phyloP scores from a whole-genome alignment of 768 basidiomycete genomes.

The Trametes sanguinea region DNA sequence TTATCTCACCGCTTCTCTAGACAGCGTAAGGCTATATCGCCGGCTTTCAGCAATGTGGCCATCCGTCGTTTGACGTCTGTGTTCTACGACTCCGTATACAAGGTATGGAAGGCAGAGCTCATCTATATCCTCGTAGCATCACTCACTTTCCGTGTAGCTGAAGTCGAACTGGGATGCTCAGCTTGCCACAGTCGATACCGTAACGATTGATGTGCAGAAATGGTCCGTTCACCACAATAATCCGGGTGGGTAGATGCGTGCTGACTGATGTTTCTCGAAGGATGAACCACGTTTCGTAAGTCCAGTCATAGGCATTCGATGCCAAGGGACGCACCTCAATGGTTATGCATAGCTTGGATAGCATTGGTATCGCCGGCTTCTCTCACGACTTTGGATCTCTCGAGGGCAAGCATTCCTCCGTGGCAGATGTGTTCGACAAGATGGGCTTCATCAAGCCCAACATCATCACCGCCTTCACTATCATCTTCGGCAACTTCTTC shows the following conservation, averaged over 20 bases:
- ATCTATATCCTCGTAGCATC: background rate
- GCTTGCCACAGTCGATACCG: constrained; percentile 24
- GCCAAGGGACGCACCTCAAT: background rate
- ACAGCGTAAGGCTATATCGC: constrained; percentile 51
- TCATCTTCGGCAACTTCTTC: constrained; percentile 33
- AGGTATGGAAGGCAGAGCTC: constrained; percentile 36
- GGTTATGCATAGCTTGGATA: constrained; percentile 48
- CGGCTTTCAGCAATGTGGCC: constrained; percentile 54
- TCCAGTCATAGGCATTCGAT: background rate
- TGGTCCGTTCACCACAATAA: constrained; percentile 30
- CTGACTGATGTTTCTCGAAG: background rate
- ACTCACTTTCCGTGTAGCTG: constrained; percentile 28
- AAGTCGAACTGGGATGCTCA: constrained; percentile 37
- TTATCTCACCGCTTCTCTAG: constrained; percentile 26
- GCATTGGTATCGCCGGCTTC: constrained; percentile 60
- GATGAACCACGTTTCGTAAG: constrained; percentile 51
- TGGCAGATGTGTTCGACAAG: constrained; percentile 34
- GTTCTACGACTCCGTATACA: constrained; percentile 54
- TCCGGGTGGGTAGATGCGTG: background rate
- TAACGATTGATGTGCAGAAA: constrained; percentile 48
- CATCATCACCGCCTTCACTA: constrained; percentile 13
- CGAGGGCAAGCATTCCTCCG: constrained; percentile 45
- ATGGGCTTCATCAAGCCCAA: constrained; percentile 21
- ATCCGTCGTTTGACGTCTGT: constrained; percentile 48
- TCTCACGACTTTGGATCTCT: constrained; percentile 57